Evolutionary conservation across 2,329 filamentous ascomycete genomes (phyloP), one percentile per base, ranked within the genome.

Genomic region (Raffaelea arxii): DNA sequence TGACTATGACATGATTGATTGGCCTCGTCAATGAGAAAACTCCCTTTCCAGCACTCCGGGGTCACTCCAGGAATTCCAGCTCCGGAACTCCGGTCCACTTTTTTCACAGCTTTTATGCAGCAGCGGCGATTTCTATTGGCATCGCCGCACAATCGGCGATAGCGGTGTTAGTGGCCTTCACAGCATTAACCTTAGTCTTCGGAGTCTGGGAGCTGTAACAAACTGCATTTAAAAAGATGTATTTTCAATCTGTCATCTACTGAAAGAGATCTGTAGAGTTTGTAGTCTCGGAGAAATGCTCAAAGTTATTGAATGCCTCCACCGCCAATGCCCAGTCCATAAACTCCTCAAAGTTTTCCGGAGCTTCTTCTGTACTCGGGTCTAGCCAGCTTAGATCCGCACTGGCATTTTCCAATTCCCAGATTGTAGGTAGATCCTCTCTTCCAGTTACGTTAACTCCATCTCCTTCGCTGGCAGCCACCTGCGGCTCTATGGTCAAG

Each of bases 231-330:
- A n/a, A n/a, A n/a, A n/a, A n/a, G n/a, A n/a, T n/a, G n/a, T n/a
- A n/a, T n/a, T n/a, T n/a, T n/a, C 16, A 30, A 16, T 30, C 27
- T 30, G 27, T 30, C 9, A 16, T 30, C 27, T 30, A 16, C 27
- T 9, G 27, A 9, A 9, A 9, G 27, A 9, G 27, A 16, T 30
- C 27, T 30, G 27, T 30, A 30, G 27, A 9, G 9, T 30, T 9
- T 30, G 27, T n/a, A 16, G 32, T 19, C 22, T 18, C 24, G 22
- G 22, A 51, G 30, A 71, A 60, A 43, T 47, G 32, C 24, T 53
- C 51, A 10, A 51, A 44, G 12, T 41, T 41, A 18, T 49, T 47
- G 7, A 49, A 51, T 2, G 41, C 27, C 22, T 53, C 51, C 12
- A 53, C 49, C 2, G 48, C 18, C 30, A 51, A 22, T 0, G 51